Evolutionary conservation across 1,139 yeast species (phyloP).

Genomic region (Wickerhamomyces sp.): DNA sequence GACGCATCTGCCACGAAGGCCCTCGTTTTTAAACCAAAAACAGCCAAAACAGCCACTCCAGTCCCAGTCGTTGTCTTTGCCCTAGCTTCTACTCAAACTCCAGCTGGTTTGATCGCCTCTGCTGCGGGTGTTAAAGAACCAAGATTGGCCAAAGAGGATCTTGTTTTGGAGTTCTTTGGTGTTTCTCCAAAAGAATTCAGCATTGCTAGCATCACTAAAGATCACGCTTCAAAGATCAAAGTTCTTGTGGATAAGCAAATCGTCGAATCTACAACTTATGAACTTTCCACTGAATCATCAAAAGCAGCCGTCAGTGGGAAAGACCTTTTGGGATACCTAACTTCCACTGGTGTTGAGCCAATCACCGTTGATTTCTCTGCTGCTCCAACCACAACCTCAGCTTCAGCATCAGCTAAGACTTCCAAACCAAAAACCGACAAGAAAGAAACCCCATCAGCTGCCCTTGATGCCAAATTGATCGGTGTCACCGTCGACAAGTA

Average conservation of each 20-base stretch:
- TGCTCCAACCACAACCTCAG: conserved; percentile 30
- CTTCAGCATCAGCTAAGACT: conserved; percentile 24
- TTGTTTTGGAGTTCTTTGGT: conserved; percentile 62
- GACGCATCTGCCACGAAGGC: conserved; percentile 55
- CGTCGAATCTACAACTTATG: conserved; percentile 38
- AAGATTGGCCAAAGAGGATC: conserved; percentile 78
- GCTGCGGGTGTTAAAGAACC: conserved; percentile 78
- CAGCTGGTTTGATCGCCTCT: conserved; percentile 58
- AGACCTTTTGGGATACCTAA: conserved; percentile 47
- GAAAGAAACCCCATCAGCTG: conserved; percentile 29
- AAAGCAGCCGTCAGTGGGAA: conserved; percentile 53
- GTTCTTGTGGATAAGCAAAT: conserved; percentile 60
- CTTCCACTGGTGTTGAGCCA: conserved; percentile 49
- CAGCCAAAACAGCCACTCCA: conserved; percentile 78
- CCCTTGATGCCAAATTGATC: conserved; percentile 79
- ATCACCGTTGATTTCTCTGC: conserved; percentile 23
- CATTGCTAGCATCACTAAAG: conserved; percentile 50
- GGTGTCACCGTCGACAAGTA: conserved; percentile 95
- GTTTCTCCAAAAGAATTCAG: conserved; percentile 63
- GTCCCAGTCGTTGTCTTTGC: conserved; percentile 82
- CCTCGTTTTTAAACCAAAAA: conserved; percentile 85
- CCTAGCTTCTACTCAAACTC: conserved; percentile 63
- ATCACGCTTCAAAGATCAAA: conserved; percentile 59
- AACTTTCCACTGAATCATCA: conserved; percentile 53
- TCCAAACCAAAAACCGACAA: conserved; percentile 22